A percentile compares a stretch with the other conserved stretches of the same genome.
These are phyloP conservation scores for Lepidium sativum DNA, from an alignment of 345 rosid genomes.

Conservation along the genomic window DNA sequence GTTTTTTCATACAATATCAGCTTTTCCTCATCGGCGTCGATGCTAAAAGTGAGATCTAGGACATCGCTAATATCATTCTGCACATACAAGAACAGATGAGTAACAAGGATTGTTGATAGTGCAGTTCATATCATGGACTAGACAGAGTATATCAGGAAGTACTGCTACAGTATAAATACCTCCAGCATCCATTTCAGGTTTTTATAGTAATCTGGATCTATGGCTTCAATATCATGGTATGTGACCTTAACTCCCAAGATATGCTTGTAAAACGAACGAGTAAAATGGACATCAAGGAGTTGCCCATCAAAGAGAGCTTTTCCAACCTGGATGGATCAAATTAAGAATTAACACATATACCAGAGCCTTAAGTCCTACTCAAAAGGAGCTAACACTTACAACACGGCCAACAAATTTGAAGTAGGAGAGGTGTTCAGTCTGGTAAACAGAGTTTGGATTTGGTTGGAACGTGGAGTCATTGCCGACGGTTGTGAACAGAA, in stretches of 20 bases:
- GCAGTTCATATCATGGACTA: neutral
- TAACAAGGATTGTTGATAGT: neutral
- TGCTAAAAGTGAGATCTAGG: slow-evolving; percentile 82
- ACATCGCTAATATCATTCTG: slow-evolving; percentile 89
- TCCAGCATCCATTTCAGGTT: slow-evolving; percentile 96
- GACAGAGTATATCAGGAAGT: neutral
- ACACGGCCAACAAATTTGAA: slow-evolving; percentile 97
- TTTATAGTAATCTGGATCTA: slow-evolving; percentile 86
- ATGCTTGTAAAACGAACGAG: slow-evolving; percentile 97
- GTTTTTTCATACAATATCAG: slow-evolving; percentile 70
- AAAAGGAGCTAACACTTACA: slow-evolving; percentile 41
- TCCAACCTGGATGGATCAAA: slow-evolving; percentile 57
- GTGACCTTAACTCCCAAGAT: slow-evolving; percentile 85
- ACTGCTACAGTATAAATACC: slow-evolving; percentile 34
- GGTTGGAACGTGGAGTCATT: slow-evolving; percentile 98
- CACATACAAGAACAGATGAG: slow-evolving; percentile 14
- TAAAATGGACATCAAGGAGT: slow-evolving; percentile 91
- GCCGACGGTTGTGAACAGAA: slow-evolving; percentile 94
- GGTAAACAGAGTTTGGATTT: slow-evolving; percentile 92
- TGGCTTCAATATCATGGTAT: slow-evolving; percentile 95
- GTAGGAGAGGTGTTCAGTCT: slow-evolving; percentile 96
- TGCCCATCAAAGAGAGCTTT: slow-evolving; percentile 96
- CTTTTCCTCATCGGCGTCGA: slow-evolving; percentile 97
- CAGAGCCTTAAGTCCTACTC: neutral
- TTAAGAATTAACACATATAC: slow-evolving; percentile 8